Conservation (phyloP, 805 yeast species). For the Scheffersomyces coipomensis region DNA sequence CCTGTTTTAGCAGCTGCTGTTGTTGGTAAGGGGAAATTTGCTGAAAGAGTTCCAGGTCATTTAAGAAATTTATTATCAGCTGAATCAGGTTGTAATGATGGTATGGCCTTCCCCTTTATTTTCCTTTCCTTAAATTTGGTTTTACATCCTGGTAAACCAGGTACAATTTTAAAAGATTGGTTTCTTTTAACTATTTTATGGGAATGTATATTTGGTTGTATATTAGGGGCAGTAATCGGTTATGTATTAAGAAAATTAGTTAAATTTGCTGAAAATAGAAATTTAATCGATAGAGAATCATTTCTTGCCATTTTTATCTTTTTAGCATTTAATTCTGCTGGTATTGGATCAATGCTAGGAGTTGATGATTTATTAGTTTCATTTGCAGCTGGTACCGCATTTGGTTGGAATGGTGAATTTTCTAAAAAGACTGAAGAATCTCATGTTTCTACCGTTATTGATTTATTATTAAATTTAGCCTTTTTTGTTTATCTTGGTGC, state of each 20-base stretch:
- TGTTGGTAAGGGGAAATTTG: conserved; percentile 91
- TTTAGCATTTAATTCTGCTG: conserved; percentile 81
- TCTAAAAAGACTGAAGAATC: conserved; percentile 79
- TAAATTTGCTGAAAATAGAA: conserved; percentile 65
- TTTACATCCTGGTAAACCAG: conserved; percentile 60
- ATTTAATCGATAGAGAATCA: conserved; percentile 82
- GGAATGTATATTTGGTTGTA: conserved; percentile 77
- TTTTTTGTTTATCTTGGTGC: conserved; percentile 91
- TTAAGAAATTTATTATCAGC: conserved; percentile 79
- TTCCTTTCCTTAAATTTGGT: conserved; percentile 67
- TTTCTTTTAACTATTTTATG: conserved; percentile 70
- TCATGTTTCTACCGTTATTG: conserved; percentile 88
- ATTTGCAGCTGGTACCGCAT: conserved; percentile 91
- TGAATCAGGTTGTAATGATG: conserved; percentile 90
- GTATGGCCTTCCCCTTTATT: conserved; percentile 93
- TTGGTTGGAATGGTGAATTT: conserved; percentile 92
- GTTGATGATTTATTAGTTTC: conserved; percentile 87
- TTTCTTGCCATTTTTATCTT: conserved; percentile 82
- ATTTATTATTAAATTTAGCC: conserved; percentile 75
- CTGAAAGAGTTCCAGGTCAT: conserved; percentile 90
- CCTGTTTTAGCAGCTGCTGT: conserved; percentile 95
- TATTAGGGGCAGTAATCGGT: conserved; percentile 75
- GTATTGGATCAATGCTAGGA: conserved; percentile 84
- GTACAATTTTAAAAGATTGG: conserved; percentile 78
- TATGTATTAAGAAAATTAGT: conserved; percentile 67